Evolutionary conservation across 202 grass and related monocot genomes (phyloP).

Genomic region (Zizania palustris): DNA sequence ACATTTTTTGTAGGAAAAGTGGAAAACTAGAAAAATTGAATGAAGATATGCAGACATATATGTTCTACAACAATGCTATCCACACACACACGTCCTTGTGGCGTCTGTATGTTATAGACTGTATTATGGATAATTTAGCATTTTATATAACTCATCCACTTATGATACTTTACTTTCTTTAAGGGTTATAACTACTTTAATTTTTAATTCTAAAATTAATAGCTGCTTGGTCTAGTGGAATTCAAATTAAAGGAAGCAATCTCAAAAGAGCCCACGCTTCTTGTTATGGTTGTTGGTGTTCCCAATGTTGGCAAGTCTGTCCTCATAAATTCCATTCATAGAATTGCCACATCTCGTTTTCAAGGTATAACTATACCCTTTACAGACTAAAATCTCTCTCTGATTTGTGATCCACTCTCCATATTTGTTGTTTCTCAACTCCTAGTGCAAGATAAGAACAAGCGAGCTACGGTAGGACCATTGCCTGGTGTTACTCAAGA

Average conservation of each 20-base stretch:
- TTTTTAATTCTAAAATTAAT: slow-evolving; percentile 32
- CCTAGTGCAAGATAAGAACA: slow-evolving; percentile 76
- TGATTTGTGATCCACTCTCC: slow-evolving; percentile 21
- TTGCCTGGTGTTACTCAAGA: slow-evolving; percentile 94
- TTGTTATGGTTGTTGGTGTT: slow-evolving; percentile 94
- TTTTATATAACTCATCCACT: not conserved
- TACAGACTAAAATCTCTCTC: slow-evolving; percentile 24
- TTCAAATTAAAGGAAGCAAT: slow-evolving; percentile 92
- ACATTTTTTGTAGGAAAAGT: not conserved
- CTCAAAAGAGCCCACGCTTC: slow-evolving; percentile 87
- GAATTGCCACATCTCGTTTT: slow-evolving; percentile 79
- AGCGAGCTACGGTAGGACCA: slow-evolving; percentile 77
- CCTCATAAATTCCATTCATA: slow-evolving; percentile 90
- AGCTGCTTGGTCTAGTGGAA: slow-evolving; percentile 83
- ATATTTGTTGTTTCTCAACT: slow-evolving; percentile 37
- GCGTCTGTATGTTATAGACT: not conserved
- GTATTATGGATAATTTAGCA: not conserved
- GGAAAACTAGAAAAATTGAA: not conserved
- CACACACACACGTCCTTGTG: not conserved
- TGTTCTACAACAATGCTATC: not conserved
- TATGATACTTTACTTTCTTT: slow-evolving; percentile 26
- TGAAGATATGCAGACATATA: not conserved
- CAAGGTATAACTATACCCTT: slow-evolving; percentile 58
- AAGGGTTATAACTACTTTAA: slow-evolving; percentile 5
- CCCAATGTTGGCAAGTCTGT: slow-evolving; percentile 97